Evolutionary conservation across 148 eudicot species (phyloP), one percentile per base, ranked within the genome.

Genomic region (Hydrangea macrophylla): DNA sequence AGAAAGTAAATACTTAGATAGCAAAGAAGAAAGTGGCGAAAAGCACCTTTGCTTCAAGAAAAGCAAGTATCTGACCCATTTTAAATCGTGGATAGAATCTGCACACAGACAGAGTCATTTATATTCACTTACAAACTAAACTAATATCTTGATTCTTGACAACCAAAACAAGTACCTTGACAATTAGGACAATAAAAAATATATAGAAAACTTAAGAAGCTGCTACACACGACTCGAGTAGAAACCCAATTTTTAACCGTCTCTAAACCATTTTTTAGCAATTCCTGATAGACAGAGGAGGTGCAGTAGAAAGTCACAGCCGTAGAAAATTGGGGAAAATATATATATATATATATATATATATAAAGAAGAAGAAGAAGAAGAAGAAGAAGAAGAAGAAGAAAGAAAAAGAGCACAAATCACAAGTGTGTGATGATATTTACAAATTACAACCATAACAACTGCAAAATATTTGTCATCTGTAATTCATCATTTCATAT

Each of bases 1-100:
- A 17, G 28, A 9, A n/a, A 48, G 35, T 27, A 55, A 51, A 35
- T 9, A 75, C 39, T 23, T 10, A 31, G 55, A 32, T 62, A 55
- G 5, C 37, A 55, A 10, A 23, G 56, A 61, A 69, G 55, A 67
- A 64, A n/a, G 39, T 59, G 63, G 40, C 9, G 71, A 31, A 69
- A 57, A 64, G 70, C 58, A 93, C 99, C 99, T 90, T 82, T 35
- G 76, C 81, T 73, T 85, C 87, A 78, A 91, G 68, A 56, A 77
- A 82, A n/a, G 80, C 62, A 30, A 94, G 80, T 42, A 83, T 71
- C n/a, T 82, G 82, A 45, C 96, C 99, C 65, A 94, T 76, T 75
- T 83, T 89, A 42, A 88, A 70, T 57, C 59, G 71, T 25, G 99
- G 99, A 78, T 85, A 94, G 77, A 66, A 94, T 86, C 99, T 94